Evolutionary conservation across 768 basidiomycete genomes (phyloP).

Genomic region (Leccinum boreale): DNA sequence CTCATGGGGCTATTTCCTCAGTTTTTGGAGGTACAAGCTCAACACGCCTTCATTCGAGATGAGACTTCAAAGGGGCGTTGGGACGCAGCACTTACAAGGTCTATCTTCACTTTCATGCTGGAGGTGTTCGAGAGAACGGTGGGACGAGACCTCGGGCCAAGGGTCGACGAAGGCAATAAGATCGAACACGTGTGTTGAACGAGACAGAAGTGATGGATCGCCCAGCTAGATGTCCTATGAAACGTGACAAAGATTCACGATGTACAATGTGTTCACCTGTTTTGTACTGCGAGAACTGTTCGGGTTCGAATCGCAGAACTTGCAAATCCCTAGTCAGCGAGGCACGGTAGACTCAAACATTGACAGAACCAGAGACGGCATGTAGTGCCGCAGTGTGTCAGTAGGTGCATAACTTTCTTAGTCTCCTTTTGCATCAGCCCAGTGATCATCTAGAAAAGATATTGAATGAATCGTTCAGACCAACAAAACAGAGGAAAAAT

Average conservation of each 20-base stretch:
- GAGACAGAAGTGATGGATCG: not conserved
- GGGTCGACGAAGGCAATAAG: constrained; percentile 39
- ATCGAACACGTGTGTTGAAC: constrained; percentile 72
- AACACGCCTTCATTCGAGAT: constrained; percentile 95
- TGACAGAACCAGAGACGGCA: no score
- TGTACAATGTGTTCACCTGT: no score
- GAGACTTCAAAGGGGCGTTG: constrained; percentile 91
- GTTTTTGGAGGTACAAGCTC: constrained; percentile 96
- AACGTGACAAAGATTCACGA: not conserved
- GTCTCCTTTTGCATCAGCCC: no score
- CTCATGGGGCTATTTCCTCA: constrained; percentile 28
- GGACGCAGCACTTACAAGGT: constrained; percentile 88
- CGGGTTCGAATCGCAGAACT: no score
- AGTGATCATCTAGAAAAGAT: no score
- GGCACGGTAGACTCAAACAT: no score
- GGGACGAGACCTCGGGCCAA: constrained; percentile 80
- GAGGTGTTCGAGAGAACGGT: constrained; percentile 91
- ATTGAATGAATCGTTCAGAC: no score
- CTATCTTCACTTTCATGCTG: constrained; percentile 82
- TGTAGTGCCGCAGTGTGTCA: no score
- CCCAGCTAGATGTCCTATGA: not conserved
- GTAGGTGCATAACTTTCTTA: no score
- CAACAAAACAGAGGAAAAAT: no score
- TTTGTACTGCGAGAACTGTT: no score
- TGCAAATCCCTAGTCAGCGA: no score